Conservation (phyloP, 164 flowering plant species). For the Vitis labrusca region DNA sequence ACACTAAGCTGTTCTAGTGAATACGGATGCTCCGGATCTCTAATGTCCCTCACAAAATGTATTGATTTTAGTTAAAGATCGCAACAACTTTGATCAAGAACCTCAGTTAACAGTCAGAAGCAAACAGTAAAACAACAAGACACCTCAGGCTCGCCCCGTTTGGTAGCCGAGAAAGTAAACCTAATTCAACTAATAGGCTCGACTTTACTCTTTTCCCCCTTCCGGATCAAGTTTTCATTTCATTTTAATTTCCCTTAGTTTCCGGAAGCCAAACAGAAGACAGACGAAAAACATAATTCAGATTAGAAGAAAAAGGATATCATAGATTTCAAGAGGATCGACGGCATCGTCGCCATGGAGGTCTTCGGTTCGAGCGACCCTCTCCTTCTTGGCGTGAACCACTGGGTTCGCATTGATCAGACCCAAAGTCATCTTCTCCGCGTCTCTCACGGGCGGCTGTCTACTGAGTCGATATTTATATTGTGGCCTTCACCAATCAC, state of each 20-base stretch:
- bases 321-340: slow-evolving; percentile 79
- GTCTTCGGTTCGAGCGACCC: slow-evolving; percentile 65
- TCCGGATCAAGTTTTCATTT: too few species aligned
- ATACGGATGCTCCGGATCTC: slow-evolving; percentile 89
- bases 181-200: too few species aligned
- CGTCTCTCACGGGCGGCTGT: slow-evolving; percentile 5
- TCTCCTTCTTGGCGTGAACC: slow-evolving; percentile 81
- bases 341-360: slow-evolving; percentile 54
- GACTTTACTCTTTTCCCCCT: too few species aligned
- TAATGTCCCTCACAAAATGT: slow-evolving; percentile 77
- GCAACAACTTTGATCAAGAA: not conserved
- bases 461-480: not conserved
- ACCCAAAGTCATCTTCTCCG: slow-evolving; percentile 64
- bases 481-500: too few species aligned
- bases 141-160: not conserved
- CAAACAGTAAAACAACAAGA: too few species aligned
- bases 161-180: not conserved
- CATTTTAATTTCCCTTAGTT: not conserved
- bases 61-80: slow-evolving; percentile 39
- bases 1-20: slow-evolving; percentile 74
- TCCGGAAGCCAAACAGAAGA: not conserved
- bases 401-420: slow-evolving; percentile 76
- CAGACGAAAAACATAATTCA: not conserved
- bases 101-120: not conserved
- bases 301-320: slow-evolving; percentile 13